Evolutionary conservation across 352 stramenopile species (phyloP), one percentile per base, ranked within the genome.

Genomic region (Phytophthora agathidicida): DNA sequence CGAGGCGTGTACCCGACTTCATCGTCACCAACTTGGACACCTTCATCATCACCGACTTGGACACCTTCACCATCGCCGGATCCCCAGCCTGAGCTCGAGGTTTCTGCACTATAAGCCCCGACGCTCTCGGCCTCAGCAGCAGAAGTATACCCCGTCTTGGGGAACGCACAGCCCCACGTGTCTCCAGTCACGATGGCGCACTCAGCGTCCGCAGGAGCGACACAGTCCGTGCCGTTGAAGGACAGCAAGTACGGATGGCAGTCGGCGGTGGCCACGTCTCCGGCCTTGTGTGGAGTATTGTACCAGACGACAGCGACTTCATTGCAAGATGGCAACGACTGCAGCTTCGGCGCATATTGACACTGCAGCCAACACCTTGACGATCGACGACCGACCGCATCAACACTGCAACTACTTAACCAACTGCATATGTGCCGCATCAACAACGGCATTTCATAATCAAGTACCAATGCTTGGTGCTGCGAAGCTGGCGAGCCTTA

Each of bases 151-250:
- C 53, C 41, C 14, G 42, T 53, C 26, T 50, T 46, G 0, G 36
- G 55, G 37, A 71, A 71, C 5, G 24, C 43, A 41, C 62, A 71
- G 1, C 62, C 49, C 55, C 55, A 67, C 7, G 22, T 44, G 5
- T 46, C 41, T 8, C 50, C 43, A n/a, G 20, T 28, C 8, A 63
- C 8, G 24, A 56, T 2, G 27, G 57, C 32, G 9, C 62, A 71
- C 20, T 67, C 14, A 22, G 62, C 62, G 27, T 71, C 56, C 0
- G 55, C 44, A 1, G 49, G 55, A 23, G 62, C 62, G 1, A 72
- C 63, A n/a, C 57, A 72, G 3, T n/a, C 32, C 3, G 37, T 17
- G 28, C 56, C 62, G 33, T 71, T 65, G 56, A 55, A 65, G 9
- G 63, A 72, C 33, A 46, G 7, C 9, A 72, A 19, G 9, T 65